Conservation (phyloP, 768 basidiomycete genomes). For the Tubosaeta sp. region DNA sequence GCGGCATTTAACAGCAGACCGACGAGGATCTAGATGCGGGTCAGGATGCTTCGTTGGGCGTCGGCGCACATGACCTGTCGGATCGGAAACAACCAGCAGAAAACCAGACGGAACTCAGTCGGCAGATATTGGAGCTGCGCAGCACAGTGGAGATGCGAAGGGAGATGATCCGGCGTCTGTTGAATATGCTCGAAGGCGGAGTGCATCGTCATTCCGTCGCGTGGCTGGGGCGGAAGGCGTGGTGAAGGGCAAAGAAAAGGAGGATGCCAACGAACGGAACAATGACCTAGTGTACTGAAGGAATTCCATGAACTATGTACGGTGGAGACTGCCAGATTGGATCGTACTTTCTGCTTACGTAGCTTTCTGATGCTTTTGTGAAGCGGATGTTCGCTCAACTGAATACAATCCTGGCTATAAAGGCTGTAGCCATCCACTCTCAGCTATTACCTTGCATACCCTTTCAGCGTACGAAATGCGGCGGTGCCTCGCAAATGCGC, state of each 20-base stretch:
- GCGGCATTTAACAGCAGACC: background rate
- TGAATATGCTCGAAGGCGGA: conserved; percentile 15
- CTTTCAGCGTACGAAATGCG: too few species aligned
- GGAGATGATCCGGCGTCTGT: conserved; percentile 37
- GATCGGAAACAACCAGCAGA: conserved; percentile 61
- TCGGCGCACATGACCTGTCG: conserved; percentile 40
- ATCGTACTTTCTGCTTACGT: too few species aligned
- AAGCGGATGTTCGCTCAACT: too few species aligned
- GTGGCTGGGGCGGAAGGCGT: background rate
- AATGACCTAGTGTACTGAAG: conserved; percentile 4
- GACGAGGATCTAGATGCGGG: conserved; percentile 3
- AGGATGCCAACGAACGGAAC: background rate
- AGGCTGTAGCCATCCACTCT: too few species aligned
- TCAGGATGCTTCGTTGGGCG: conserved; percentile 1
- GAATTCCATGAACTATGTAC: conserved; percentile 13
- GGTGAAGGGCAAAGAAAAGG: conserved; percentile 16
- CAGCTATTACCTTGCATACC: too few species aligned
- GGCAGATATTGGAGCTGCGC: conserved; percentile 58
- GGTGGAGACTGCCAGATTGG: too few species aligned
- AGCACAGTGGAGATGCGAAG: conserved; percentile 56
- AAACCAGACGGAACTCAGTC: conserved; percentile 62
- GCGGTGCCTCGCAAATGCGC: too few species aligned
- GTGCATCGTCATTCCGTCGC: too few species aligned
- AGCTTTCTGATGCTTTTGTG: too few species aligned
- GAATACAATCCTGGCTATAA: too few species aligned